phyloP scores from a whole-genome alignment of 2,329 filamentous ascomycete species.

The Trematosphaeria pertusa region DNA sequence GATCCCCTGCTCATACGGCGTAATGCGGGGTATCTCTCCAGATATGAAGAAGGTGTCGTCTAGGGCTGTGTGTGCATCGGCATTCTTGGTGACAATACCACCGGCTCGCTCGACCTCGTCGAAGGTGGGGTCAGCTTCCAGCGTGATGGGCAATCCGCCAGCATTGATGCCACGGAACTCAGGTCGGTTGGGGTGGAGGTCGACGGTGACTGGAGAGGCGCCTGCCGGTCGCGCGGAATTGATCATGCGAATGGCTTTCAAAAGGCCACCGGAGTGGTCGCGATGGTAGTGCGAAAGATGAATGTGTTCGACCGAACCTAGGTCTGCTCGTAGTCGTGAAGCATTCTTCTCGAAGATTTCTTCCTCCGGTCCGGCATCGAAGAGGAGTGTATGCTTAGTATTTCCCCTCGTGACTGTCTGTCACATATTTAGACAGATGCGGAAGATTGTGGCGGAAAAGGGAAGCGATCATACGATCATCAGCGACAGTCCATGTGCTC shows the following conservation, averaged over 20 bases:
- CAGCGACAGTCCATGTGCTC: constrained; percentile 62
- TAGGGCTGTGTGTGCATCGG: constrained; percentile 54
- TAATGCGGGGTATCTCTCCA: constrained; percentile 59
- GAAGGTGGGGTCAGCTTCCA: constrained; percentile 62
- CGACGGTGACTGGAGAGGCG: constrained; percentile 47
- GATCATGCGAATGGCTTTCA: constrained; percentile 58
- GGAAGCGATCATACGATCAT: constrained; percentile 50
- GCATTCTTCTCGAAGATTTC: constrained; percentile 60
- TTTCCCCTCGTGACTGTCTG: constrained; percentile 57
- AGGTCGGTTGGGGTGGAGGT: constrained; percentile 62
- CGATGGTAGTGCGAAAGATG: constrained; percentile 63
- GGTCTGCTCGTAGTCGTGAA: constrained; percentile 51
- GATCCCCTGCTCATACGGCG: constrained; percentile 58
- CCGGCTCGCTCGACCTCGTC: constrained; percentile 56
- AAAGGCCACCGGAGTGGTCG: constrained; percentile 62
- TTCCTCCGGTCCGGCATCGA: constrained; percentile 62
- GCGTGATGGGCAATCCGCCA: constrained; percentile 51
- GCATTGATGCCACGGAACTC: constrained; percentile 58
- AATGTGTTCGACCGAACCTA: constrained; percentile 55
- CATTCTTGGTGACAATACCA: constrained; percentile 48
- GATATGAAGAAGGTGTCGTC: constrained; percentile 62
- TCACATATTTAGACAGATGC: neutral
- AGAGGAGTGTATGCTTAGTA: constrained; percentile 57
- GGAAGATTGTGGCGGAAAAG: constrained; percentile 21
- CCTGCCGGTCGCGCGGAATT: constrained; percentile 29